These are phyloP conservation scores for Ceratobasidium sp. DNA, from an alignment of 1,284 basidiomycete genomes.

Conservation along the genomic window DNA sequence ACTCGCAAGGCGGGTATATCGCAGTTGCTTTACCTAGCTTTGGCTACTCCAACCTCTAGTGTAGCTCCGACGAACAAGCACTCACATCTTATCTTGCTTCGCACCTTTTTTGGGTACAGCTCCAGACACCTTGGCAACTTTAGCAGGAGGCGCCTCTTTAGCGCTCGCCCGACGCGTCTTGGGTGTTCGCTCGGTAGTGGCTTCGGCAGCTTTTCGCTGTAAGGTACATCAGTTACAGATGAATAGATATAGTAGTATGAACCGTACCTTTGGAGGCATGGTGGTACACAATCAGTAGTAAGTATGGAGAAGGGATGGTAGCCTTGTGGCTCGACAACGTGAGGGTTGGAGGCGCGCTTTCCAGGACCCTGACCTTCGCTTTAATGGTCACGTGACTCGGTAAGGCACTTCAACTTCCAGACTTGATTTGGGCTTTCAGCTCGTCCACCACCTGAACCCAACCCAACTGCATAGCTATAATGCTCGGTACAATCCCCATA, in stretches of 20 bases:
- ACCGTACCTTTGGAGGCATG: conserved; percentile 38
- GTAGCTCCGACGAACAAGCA: not conserved
- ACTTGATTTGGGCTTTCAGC: no score
- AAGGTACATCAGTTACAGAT: not conserved
- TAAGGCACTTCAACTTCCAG: no score
- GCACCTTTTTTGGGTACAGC: conserved; percentile 19
- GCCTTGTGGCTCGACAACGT: conserved; percentile 31
- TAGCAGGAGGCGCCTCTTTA: conserved; percentile 38
- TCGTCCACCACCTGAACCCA: no score
- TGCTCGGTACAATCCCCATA: no score
- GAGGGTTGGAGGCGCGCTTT: conserved; percentile 34
- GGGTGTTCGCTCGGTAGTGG: conserved; percentile 35
- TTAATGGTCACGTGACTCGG: no score
- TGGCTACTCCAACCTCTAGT: no score
- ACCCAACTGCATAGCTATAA: no score
- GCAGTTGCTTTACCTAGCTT: not conserved
- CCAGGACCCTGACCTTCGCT: conserved; percentile 22
- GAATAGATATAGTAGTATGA: not conserved
- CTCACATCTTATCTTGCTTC: conserved; percentile 44
- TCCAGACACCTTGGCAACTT: not conserved
- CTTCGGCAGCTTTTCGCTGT: conserved; percentile 39
- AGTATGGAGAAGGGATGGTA: not conserved
- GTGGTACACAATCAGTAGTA: not conserved
- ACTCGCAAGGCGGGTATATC: no score
- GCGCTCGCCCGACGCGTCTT: conserved; percentile 40